A percentile compares a stretch with the other conserved stretches of the same genome.
Conservation (phyloP, 305 asterid species). For the Fraxinus paxiana region DNA sequence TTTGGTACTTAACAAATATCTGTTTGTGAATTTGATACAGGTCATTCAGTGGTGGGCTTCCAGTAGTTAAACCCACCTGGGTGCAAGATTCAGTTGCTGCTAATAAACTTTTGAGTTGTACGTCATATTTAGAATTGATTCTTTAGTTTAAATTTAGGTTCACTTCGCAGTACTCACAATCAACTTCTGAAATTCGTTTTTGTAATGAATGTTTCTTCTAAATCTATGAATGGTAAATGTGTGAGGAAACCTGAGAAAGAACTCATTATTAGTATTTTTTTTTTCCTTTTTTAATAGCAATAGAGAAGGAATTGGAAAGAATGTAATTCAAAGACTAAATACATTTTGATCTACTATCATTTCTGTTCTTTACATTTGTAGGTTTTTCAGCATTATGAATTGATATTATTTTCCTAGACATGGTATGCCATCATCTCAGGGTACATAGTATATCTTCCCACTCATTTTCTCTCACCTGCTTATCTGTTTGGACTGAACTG, state of each 20-base stretch:
- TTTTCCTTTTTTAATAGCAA: neutral
- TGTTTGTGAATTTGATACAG: slow-evolving; percentile 36
- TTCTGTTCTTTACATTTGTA: neutral
- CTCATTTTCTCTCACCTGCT: neutral
- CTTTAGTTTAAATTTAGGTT: neutral
- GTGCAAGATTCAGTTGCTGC: slow-evolving; percentile 83
- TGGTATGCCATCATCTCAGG: neutral
- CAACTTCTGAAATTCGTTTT: neutral
- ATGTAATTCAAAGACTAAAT: neutral
- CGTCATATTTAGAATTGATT: slow-evolving; percentile 28
- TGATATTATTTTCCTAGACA: neutral
- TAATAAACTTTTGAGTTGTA: slow-evolving; percentile 78
- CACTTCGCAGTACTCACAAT: neutral
- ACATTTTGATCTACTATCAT: neutral
- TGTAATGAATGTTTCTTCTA: neutral
- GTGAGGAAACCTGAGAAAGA: neutral
- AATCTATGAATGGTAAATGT: neutral
- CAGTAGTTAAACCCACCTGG: slow-evolving; percentile 93
- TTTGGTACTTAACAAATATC: slow-evolving; percentile 8
- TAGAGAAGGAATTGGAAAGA: neutral
- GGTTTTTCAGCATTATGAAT: neutral
- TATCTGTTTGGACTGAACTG: neutral
- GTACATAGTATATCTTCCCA: neutral
- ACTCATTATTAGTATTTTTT: neutral
- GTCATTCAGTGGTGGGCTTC: slow-evolving; percentile 95